Base-by-base conservation (phyloP, 768 basidiomycete genomes). In the Mrakia gelida region DNA sequence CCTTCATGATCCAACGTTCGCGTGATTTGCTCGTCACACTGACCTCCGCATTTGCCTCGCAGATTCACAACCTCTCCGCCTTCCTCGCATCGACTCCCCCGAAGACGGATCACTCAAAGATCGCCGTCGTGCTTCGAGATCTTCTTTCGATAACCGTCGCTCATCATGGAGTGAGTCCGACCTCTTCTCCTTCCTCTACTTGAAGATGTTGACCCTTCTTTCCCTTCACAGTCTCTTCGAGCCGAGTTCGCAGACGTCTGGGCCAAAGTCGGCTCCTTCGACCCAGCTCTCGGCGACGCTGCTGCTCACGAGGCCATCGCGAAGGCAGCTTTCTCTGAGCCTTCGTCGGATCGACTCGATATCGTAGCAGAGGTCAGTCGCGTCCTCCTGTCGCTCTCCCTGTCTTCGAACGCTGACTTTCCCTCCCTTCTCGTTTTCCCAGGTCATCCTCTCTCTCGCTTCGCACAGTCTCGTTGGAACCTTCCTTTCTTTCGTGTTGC, bases 251-350 rank as follows among this genome's bases (percentile, higher is more conserved):
- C 34, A 34, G 67, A 70, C 21, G 23, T 70, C 41, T 70, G 67
- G 67, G 41, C 34, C 38, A 70, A 70, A n/a, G 41, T 70, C 7
- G 67, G 34, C 6, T 26, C 67, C 1, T 70, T 43, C 38, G 67
- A 45, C 67, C 34, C 67, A 23, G 15, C 38, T 15, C 34, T 70
- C 34, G 67, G 34, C 34, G 67, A 70, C 18, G 67, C 67, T 34
- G 67, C 67, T 38, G 41, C 67, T 8, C 67, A 70, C 67, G 67
- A 70, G 41, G 67, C 41, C 21, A 70, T 70, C 34, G 67, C 38
- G 21, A 70, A 70, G n/a, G 67, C 67, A 34, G 41, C 41, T 34
- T 70, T 70, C 41, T 34, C 38, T 23, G 67, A 70, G 38, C 67
- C 67, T 2, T 18, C 34, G 1, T 70, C 67, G 8, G 21, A 41